Evolutionary conservation across 2,329 filamentous ascomycete species (phyloP).

Genomic region (Diaporthe capsici): DNA sequence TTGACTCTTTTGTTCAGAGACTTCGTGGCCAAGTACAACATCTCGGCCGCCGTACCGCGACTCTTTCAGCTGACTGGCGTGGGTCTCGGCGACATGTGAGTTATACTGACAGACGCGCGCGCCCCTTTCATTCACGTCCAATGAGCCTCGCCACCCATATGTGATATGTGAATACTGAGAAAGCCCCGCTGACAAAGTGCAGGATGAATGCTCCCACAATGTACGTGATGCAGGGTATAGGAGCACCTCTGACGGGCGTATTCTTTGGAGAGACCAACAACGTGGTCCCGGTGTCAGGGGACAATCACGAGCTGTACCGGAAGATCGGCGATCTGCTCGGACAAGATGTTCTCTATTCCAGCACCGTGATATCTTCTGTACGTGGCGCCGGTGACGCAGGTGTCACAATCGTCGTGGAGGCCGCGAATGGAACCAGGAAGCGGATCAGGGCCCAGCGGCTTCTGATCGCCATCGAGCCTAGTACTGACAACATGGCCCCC

Average conservation of each 20-base stretch:
- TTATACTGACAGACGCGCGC: not conserved
- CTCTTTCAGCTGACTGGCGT: constrained; percentile 14
- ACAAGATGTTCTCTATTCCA: constrained; percentile 46
- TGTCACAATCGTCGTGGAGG: constrained; percentile 30
- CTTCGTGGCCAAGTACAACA: constrained; percentile 1
- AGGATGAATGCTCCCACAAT: constrained; percentile 3
- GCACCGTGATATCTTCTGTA: constrained; percentile 37
- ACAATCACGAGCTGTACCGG: not conserved
- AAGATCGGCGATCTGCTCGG: not conserved
- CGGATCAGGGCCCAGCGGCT: constrained; percentile 52
- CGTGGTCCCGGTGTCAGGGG: constrained; percentile 12
- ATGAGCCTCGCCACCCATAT: not conserved
- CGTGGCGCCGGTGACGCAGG: constrained; percentile 33
- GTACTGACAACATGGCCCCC: constrained; percentile 48
- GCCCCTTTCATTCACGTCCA: not conserved
- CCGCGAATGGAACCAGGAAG: constrained; percentile 6
- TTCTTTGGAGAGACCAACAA: constrained; percentile 5
- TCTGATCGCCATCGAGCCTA: constrained; percentile 55
- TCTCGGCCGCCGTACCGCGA: constrained; percentile 12
- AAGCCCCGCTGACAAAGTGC: not conserved
- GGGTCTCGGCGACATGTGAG: constrained; percentile 7
- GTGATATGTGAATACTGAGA: not conserved
- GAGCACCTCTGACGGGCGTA: not conserved
- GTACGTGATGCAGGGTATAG: constrained; percentile 8
- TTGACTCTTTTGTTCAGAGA: constrained; percentile 7